Percentiles rank a stretch among this genome's conserved stretches.
Conservation (phyloP, 345 rosid genomes). For the Erucastrum elatum region DNA sequence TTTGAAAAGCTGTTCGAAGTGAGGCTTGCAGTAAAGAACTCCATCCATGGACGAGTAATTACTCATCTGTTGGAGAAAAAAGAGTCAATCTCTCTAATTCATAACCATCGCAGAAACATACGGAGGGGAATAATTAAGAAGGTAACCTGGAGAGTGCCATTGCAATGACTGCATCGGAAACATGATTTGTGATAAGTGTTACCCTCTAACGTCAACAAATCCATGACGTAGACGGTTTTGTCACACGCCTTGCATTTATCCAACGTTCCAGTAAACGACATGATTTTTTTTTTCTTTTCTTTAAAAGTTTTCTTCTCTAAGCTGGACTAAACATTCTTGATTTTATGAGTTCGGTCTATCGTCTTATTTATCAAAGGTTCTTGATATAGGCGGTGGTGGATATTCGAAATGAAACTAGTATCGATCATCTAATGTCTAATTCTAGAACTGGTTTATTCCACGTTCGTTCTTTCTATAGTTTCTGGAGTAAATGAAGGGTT, state of each 20-base stretch:
- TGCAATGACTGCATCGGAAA: slow-evolving; percentile 95
- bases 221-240: slow-evolving; percentile 89
- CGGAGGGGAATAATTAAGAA: neutral
- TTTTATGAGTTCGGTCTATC: neutral
- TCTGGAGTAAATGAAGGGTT: slow-evolving; percentile 18
- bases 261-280: slow-evolving; percentile 94
- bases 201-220: slow-evolving; percentile 81
- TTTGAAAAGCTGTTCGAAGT: slow-evolving; percentile 95
- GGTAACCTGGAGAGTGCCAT: slow-evolving; percentile 76
- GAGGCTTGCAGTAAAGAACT: slow-evolving; percentile 89
- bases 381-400: slow-evolving; percentile 21
- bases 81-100: neutral
- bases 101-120: slow-evolving; percentile 5
- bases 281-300: neutral
- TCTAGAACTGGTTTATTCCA: slow-evolving; percentile 7
- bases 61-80: slow-evolving; percentile 59
- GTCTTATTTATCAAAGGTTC: slow-evolving; percentile 21
- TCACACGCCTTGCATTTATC: slow-evolving; percentile 99
- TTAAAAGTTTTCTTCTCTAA: neutral
- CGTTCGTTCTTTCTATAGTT: neutral
- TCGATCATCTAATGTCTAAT: slow-evolving; percentile 11
- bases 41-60: slow-evolving; percentile 98
- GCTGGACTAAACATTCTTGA: neutral
- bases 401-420: neutral
- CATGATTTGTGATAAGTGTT: slow-evolving; percentile 85